A percentile compares a stretch with the other conserved stretches of the same genome.
phyloP scores from a whole-genome alignment of 1,284 basidiomycete species.

The Waitea zeae region DNA sequence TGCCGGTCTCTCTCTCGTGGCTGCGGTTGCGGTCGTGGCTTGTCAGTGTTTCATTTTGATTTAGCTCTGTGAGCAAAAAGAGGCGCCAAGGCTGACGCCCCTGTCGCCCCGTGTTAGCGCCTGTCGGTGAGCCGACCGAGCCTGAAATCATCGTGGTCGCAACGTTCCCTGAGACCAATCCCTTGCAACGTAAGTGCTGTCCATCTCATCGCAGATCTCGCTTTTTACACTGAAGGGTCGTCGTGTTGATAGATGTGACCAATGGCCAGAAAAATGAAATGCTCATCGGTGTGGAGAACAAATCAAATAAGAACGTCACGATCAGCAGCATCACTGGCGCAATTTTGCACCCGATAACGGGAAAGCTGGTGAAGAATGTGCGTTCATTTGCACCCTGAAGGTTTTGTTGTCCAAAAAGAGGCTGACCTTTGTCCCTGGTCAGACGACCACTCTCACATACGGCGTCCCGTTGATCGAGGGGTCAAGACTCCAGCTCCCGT shows the following conservation, averaged over 20 bases:
- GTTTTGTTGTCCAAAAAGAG: not conserved
- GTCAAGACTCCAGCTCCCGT: slow-evolving; percentile 56
- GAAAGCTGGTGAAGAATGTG: slow-evolving; percentile 61
- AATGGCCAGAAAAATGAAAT: slow-evolving; percentile 76
- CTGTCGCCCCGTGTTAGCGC: too few relatives aligned
- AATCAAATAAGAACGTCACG: slow-evolving; percentile 60
- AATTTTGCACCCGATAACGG: slow-evolving; percentile 50
- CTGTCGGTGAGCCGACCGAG: slow-evolving; percentile 10
- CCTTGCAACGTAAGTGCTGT: slow-evolving; percentile 71
- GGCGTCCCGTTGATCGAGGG: slow-evolving; percentile 42
- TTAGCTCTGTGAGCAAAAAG: too few relatives aligned
- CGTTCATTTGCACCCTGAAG: slow-evolving; percentile 11
- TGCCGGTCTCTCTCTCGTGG: too few relatives aligned
- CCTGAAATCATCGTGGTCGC: slow-evolving; percentile 45
- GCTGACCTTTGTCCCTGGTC: slow-evolving; percentile 25
- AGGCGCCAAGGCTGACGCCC: too few relatives aligned
- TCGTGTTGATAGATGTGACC: slow-evolving; percentile 44
- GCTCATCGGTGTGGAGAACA: slow-evolving; percentile 55
- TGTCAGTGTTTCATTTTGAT: too few relatives aligned
- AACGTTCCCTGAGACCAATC: slow-evolving; percentile 60
- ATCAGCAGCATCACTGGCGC: slow-evolving; percentile 55
- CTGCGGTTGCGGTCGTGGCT: too few relatives aligned
- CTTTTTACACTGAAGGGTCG: slow-evolving; percentile 1
- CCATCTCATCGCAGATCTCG: slow-evolving; percentile 5
- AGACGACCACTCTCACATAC: slow-evolving; percentile 46